Evolutionary conservation across 192 early-diverging fungal species (phyloP).

Genomic region (Glomus cerebriforme): DNA sequence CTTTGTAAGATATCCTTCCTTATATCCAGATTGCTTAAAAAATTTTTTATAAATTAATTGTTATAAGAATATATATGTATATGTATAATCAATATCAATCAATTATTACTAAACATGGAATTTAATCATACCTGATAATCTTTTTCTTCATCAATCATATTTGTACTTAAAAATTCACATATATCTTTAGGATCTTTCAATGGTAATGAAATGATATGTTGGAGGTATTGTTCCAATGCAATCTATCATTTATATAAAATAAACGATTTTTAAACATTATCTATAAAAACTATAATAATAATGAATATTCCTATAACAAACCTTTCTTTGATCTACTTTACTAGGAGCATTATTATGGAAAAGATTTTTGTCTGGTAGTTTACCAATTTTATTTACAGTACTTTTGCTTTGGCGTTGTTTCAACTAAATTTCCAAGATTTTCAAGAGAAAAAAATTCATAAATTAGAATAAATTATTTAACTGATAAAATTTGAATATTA

Average conservation of each 20-base stretch:
- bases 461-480: neutral
- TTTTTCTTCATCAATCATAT: constrained; percentile 55
- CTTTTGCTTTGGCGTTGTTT: constrained; percentile 24
- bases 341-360: constrained; percentile 79
- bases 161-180: constrained; percentile 77
- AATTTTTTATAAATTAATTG: constrained; percentile 13
- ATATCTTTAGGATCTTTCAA: constrained; percentile 64
- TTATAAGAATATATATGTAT: no score
- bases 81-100: neutral
- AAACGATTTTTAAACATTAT: neutral
- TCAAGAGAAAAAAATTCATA: constrained; percentile 18
- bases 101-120: neutral
- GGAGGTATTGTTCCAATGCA: constrained; percentile 83
- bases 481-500: neutral
- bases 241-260: constrained; percentile 31
- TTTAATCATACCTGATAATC: constrained; percentile 12
- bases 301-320: constrained; percentile 33
- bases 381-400: constrained; percentile 54
- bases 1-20: constrained; percentile 89
- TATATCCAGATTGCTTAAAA: constrained; percentile 59
- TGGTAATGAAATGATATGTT: constrained; percentile 63
- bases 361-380: constrained; percentile 84
- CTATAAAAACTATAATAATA: neutral
- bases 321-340: constrained; percentile 87
- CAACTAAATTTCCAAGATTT: constrained; percentile 17